phyloP scores from a whole-genome alignment of 78 protist genomes.

The Neovahlkampfia damariscottae region DNA sequence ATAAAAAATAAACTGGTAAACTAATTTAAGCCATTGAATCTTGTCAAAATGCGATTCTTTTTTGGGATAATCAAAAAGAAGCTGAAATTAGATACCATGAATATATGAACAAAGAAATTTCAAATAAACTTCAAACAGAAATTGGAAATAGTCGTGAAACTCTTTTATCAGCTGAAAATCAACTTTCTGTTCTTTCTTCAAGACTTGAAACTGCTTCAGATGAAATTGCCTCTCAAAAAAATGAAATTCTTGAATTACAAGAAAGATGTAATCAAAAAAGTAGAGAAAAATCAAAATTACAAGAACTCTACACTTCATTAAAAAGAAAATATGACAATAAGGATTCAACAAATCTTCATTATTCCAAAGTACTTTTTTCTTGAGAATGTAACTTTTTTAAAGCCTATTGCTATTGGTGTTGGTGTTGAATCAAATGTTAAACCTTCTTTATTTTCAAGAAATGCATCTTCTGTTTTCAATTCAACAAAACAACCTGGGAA shows the following conservation, averaged over 20 bases:
- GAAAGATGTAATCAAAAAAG: background rate
- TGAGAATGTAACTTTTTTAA: no score
- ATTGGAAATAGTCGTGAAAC: background rate
- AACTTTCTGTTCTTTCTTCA: no score
- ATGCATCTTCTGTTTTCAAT: no score
- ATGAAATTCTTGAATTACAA: background rate
- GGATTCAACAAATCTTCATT: no score
- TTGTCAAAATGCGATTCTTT: background rate
- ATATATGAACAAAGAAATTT: background rate
- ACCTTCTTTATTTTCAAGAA: no score
- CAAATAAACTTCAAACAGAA: background rate
- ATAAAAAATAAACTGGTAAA: no score
- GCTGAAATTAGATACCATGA: background rate
- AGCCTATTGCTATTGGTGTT: no score
- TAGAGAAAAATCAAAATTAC: background rate
- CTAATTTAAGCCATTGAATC: no score
- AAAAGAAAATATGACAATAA: background rate
- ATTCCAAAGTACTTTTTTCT: no score
- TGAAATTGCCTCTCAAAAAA: background rate
- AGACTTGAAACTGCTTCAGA: background rate
- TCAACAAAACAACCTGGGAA: no score
- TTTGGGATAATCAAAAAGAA: background rate
- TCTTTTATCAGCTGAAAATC: background rate
- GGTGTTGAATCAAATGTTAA: no score
- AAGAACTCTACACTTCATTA: background rate